Base-by-base conservation (phyloP, 441 rosid genomes). In the Croton laevigatus region DNA sequence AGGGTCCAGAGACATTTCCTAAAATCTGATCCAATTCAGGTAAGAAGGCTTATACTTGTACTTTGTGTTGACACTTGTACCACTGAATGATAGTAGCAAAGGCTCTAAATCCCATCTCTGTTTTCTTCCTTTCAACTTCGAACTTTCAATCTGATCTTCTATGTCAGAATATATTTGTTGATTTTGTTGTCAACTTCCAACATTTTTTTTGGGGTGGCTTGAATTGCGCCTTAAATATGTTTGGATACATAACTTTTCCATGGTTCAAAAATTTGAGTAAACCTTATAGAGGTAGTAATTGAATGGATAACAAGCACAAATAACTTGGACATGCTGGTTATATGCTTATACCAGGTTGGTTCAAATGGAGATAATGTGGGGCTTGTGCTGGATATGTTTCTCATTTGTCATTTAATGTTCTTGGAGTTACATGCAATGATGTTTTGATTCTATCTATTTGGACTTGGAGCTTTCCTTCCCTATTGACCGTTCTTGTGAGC, bases 1-100 rank as follows among this genome's bases (percentile, higher is more conserved):
- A 88, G 97, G 75, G 77, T 84, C 65, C 97, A 94, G 80, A 85
- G 98, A 68, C 89, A 79, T 70, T 94, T 94, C 77, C 82, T 90
- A 17, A 86, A 80, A 45, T 78, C 87, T 57, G 98, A 94, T 69
- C 82, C 92, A 16, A 76, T 92, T 64, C 93, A 84, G 96, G 99
- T 92, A 38, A 66, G 42, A 49, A 49, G 6, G 53, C 20, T 49
- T n/a, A n/a, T n/a, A n/a, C n/a, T n/a, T 49, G 16, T 48, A n/a
- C 53, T 48, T 27, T 27, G 32, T 27, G 1, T 27, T 27, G 32
- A 1, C 32, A 27, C 32, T 27, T 27, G 32, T 27, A 1, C 32
- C 32, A 27, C n/a, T n/a, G n/a, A n/a, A n/a, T n/a, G n/a, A n/a
- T n/a, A n/a, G n/a, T n/a, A 27, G 32, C 32, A 27, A 27, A 27